Conservation (phyloP, 2,329 filamentous ascomycete species). For the Diaporthe longicolla region DNA sequence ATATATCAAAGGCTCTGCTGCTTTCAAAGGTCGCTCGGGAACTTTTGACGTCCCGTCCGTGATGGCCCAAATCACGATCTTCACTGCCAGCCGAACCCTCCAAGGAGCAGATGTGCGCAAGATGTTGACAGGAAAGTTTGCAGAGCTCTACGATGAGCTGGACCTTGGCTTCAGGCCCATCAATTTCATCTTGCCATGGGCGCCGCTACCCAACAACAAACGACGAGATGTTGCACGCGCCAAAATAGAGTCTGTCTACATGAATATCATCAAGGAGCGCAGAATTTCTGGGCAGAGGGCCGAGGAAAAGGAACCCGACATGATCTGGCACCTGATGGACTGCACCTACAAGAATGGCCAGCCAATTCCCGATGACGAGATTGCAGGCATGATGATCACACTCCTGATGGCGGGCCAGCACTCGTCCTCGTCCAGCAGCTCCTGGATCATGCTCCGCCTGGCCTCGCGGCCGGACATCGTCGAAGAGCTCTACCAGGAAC, state of each 20-base stretch:
- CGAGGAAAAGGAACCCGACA: conserved; percentile 73
- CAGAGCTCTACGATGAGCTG: conserved; percentile 87
- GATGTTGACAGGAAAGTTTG: conserved; percentile 82
- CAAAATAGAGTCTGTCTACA: conserved; percentile 77
- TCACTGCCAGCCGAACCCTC: conserved; percentile 87
- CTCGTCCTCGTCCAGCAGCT: conserved; percentile 85
- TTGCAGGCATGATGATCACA: conserved; percentile 95
- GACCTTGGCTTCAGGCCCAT: conserved; percentile 91
- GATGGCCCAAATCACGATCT: conserved; percentile 91
- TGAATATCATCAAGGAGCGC: conserved; percentile 83
- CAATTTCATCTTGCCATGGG: conserved; percentile 93
- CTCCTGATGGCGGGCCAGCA: conserved; percentile 94
- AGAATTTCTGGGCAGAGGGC: conserved; percentile 62
- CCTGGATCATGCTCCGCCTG: conserved; percentile 88
- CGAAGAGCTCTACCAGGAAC: conserved; percentile 84
- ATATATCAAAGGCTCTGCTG: conserved; percentile 77
- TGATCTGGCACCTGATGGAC: conserved; percentile 92
- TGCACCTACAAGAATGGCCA: conserved; percentile 87
- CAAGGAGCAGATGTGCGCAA: conserved; percentile 87
- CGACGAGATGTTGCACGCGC: conserved; percentile 81
- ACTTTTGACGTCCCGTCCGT: conserved; percentile 79
- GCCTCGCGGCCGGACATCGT: conserved; percentile 82
- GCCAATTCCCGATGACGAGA: conserved; percentile 83
- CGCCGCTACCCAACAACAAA: conserved; percentile 89
- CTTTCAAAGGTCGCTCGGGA: conserved; percentile 78